Conservation (phyloP, 257 asterid species). For the Voacanga thouarsii region DNA sequence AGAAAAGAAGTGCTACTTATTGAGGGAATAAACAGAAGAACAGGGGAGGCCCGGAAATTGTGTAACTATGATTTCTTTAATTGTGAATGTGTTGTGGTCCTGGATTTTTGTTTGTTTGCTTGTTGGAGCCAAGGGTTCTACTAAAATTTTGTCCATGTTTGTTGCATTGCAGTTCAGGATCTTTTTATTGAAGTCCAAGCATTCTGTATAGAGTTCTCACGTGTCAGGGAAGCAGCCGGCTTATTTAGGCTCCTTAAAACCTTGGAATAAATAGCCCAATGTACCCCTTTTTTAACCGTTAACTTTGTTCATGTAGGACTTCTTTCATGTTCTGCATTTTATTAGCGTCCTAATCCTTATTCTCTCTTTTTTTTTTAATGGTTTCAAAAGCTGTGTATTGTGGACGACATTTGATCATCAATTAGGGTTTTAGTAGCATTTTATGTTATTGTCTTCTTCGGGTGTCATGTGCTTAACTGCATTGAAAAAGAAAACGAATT, state of each 20-base stretch:
- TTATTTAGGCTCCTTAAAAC: conserved; percentile 85
- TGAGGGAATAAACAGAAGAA: no score
- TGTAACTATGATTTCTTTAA: neutral
- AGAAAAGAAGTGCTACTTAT: neutral
- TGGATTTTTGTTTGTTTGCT: neutral
- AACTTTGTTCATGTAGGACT: neutral
- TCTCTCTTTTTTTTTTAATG: no score
- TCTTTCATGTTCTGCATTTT: neutral
- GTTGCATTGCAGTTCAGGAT: conserved; percentile 70
- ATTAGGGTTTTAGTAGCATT: no score
- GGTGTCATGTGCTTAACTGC: no score
- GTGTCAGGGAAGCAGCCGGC: conserved; percentile 94
- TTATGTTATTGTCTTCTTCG: no score
- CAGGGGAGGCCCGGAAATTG: no score
- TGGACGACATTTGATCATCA: no score
- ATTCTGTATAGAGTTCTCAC: conserved; percentile 94
- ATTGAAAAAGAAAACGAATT: no score
- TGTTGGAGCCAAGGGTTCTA: neutral
- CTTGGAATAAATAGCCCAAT: conserved; percentile 45
- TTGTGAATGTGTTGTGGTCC: neutral
- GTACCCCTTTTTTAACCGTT: no score
- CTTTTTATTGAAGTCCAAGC: conserved; percentile 96
- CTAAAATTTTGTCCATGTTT: neutral
- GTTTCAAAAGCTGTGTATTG: no score
- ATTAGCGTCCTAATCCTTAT: neutral